These are phyloP conservation scores for Phytophthora macrochlamydospora DNA, from an alignment of 352 stramenopile species.

Conservation along the genomic window DNA sequence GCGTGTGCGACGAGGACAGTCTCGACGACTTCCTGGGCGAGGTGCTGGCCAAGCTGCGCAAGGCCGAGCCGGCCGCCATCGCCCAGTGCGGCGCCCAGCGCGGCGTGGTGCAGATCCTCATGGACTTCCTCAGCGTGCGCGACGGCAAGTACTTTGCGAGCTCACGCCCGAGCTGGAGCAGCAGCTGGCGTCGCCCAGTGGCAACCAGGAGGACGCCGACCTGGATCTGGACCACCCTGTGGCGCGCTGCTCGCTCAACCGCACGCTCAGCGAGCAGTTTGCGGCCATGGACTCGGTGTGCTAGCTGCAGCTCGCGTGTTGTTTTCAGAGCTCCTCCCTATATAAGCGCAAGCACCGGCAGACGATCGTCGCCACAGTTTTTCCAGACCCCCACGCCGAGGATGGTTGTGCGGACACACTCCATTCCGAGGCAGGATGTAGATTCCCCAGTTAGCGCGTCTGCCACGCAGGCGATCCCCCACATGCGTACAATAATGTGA, in stretches of 20 bases:
- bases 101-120: slow-evolving; percentile 83
- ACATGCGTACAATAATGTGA: slow-evolving; percentile 40
- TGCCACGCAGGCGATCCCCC: background rate
- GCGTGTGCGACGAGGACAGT: slow-evolving; percentile 55
- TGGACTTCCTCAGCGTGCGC: slow-evolving; percentile 84
- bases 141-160: slow-evolving; percentile 75
- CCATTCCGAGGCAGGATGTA: slow-evolving; percentile 23
- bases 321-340: slow-evolving; percentile 11
- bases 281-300: slow-evolving; percentile 80
- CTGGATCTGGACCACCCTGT: slow-evolving; percentile 71
- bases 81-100: slow-evolving; percentile 66
- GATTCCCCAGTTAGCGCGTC: slow-evolving; percentile 19
- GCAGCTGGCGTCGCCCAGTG: slow-evolving; percentile 14
- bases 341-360: slow-evolving; percentile 23
- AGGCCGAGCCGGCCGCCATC: slow-evolving; percentile 42
- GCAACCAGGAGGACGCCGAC: slow-evolving; percentile 33
- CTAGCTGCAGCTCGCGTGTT: slow-evolving; percentile 24
- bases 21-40: slow-evolving; percentile 60
- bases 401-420: too few relatives aligned
- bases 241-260: slow-evolving; percentile 75
- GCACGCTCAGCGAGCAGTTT: slow-evolving; percentile 78
- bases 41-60: slow-evolving; percentile 67
- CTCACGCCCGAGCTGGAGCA: slow-evolving; percentile 40
- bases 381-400: background rate
- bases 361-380: background rate